These are phyloP conservation scores for Lecanicillium sp. DNA, from an alignment of 2,329 filamentous ascomycete genomes.

Conservation along the genomic window DNA sequence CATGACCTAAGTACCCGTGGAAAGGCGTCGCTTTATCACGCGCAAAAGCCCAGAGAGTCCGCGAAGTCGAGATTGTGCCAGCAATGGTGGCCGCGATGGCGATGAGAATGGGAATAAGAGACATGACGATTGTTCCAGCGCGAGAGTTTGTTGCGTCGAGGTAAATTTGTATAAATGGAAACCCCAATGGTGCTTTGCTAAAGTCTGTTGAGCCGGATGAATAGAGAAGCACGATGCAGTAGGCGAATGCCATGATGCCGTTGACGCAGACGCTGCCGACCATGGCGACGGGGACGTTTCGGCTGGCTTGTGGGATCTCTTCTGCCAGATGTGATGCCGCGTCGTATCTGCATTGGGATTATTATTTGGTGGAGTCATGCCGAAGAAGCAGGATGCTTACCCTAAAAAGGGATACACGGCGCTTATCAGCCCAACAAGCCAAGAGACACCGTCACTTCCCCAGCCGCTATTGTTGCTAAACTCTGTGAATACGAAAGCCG, in stretches of 20 bases:
- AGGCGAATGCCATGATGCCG: slow-evolving; percentile 35
- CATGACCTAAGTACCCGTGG: slow-evolving; percentile 25
- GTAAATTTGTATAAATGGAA: slow-evolving; percentile 35
- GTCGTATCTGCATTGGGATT: slow-evolving; percentile 18
- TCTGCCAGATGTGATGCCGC: slow-evolving; percentile 25
- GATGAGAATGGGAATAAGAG: slow-evolving; percentile 18
- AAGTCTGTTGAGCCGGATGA: slow-evolving; percentile 31
- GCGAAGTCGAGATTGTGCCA: slow-evolving; percentile 25
- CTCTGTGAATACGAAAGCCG: slow-evolving; percentile 23
- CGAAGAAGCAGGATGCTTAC: slow-evolving; percentile 12
- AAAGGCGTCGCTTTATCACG: slow-evolving; percentile 28
- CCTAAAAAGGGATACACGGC: slow-evolving; percentile 25
- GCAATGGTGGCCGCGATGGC: slow-evolving; percentile 22
- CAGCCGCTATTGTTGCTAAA: slow-evolving; percentile 24
- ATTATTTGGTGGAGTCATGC: background rate
- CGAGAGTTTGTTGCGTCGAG: slow-evolving; percentile 19
- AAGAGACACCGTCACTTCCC: slow-evolving; percentile 21
- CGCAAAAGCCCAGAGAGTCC: slow-evolving; percentile 31
- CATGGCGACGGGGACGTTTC: slow-evolving; percentile 25
- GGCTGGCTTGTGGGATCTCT: slow-evolving; percentile 23
- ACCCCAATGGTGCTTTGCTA: slow-evolving; percentile 31
- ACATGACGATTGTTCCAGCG: slow-evolving; percentile 19
- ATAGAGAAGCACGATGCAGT: slow-evolving; percentile 34
- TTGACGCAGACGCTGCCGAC: slow-evolving; percentile 29
- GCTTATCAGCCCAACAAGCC: slow-evolving; percentile 23